Evolutionary conservation across 352 stramenopile genomes (phyloP).

Genomic region (Pythium insidiosum): DNA sequence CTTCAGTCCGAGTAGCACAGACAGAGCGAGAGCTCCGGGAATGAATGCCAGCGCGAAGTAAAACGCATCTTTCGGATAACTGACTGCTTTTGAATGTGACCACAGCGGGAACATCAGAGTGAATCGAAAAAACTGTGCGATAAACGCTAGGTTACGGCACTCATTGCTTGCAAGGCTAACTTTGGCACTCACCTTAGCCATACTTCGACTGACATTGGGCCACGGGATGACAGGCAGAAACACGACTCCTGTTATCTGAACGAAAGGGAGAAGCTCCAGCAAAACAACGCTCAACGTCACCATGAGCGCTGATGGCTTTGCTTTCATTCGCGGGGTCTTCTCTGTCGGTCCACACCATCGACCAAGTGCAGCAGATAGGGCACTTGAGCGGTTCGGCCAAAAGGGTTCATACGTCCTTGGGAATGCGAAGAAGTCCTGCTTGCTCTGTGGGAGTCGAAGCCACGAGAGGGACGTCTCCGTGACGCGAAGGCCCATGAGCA

Average conservation of each 20-base stretch:
- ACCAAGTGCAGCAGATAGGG: no score
- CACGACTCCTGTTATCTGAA: conserved; percentile 33
- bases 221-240: conserved; percentile 54
- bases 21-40: conserved; percentile 19
- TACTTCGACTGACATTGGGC: conserved; percentile 19
- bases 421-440: conserved; percentile 37
- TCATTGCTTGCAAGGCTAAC: background rate
- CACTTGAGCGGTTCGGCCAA: no score
- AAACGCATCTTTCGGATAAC: conserved; percentile 24
- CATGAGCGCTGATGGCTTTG: no score
- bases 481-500: conserved; percentile 23
- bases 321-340: no score
- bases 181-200: conserved; percentile 17
- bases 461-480: conserved; percentile 12
- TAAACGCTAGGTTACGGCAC: background rate
- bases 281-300: conserved; percentile 17
- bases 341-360: conserved; percentile 26
- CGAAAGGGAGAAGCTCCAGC: conserved; percentile 36
- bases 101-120: conserved; percentile 41
- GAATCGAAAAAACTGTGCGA: conserved; percentile 20
- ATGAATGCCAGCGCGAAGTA: conserved; percentile 36
- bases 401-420: conserved; percentile 21
- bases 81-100: conserved; percentile 24
- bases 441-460: conserved; percentile 27
- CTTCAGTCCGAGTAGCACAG: conserved; percentile 28